Evolutionary conservation across 2,329 filamentous ascomycete species (phyloP), one percentile per base, ranked within the genome.

Genomic region (Apiospora koreana): DNA sequence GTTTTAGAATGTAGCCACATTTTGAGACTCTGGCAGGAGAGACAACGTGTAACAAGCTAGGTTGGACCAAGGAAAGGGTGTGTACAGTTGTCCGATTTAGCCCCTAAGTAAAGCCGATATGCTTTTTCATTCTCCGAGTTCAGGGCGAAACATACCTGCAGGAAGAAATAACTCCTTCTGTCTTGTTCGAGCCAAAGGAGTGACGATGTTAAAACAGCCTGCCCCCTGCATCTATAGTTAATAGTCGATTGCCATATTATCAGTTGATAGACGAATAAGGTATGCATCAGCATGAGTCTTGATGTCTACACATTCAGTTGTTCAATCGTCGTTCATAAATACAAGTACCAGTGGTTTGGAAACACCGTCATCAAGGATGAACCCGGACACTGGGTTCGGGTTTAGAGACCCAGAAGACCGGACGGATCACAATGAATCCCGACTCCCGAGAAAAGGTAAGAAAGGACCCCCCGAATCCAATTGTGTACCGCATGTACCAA

Each of bases 21-120:
- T 62, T 62, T 62, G 31, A 62, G 54, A 62, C 54, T 38, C 54
- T 54, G 48, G 25, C 48, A 54, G 46, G 46, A 54, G 48, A 62
- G 54, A 23, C 54, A 62, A 38, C 54, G 31, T 62, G 54, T 62
- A 62, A 62, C 54, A n/a, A 62, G 28, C 54, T 62, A 62, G 54
- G 54, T 62, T 62, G 31, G 31, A 23, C 54, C 54, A 62, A 62
- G 28, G 54, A 62, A 62, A 21, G 21, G 28, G 54, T 38, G 31
- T 62, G 54, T 62, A 62, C 54, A 62, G 54, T 62, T 62, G 54
- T 62, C 54, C 54, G 54, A 62, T n/a, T 62, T 62, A 62, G 54
- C 54, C 28, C 54, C 54, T 62, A 62, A 38, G 54, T 62, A 62
- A 62, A 38, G 54, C 54, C 54, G 54, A 62, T 38, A 62, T 62